Conservation (phyloP, 805 yeast species). For the Jamesozyma spencerorum region DNA sequence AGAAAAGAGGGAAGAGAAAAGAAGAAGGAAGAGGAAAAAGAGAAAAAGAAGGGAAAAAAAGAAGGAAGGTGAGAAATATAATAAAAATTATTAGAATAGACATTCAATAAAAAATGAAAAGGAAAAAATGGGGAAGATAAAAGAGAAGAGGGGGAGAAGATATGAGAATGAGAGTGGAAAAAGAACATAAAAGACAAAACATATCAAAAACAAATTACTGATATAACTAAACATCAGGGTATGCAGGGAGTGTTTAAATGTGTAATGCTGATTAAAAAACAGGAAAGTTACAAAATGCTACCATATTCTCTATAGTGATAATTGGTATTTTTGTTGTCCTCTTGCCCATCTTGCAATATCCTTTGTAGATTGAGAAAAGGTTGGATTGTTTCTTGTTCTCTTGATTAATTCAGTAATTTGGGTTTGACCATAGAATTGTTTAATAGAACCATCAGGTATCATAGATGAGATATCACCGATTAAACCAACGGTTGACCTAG, state of each 20-base stretch:
- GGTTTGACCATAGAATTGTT: constrained; percentile 52
- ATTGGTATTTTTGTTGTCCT: constrained; percentile 43
- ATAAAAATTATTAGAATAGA: constrained; percentile 5
- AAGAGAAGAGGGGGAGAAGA: constrained; percentile 8
- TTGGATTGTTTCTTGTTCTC: constrained; percentile 54
- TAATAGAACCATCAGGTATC: constrained; percentile 70
- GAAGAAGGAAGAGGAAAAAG: constrained; percentile 7
- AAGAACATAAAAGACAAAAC: background rate
- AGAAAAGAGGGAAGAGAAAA: constrained; percentile 9
- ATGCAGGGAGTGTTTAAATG: background rate
- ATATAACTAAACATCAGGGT: background rate
- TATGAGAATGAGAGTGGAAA: constrained; percentile 2
- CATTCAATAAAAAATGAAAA: background rate
- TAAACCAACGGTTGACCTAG: constrained; percentile 80
- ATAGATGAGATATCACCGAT: constrained; percentile 88
- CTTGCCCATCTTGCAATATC: constrained; percentile 98
- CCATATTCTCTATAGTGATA: constrained; percentile 13
- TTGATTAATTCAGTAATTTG: constrained; percentile 78
- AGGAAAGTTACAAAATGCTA: background rate
- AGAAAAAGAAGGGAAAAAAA: constrained; percentile 8
- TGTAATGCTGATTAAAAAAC: background rate
- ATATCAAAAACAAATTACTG: background rate
- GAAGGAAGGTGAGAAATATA: background rate
- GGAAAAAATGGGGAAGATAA: constrained; percentile 5
- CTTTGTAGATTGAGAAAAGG: constrained; percentile 57